A percentile compares a stretch with the other conserved stretches of the same genome.
Conservation (phyloP, 2,329 filamentous ascomycete species). For the Rugonectria rugulosa region DNA sequence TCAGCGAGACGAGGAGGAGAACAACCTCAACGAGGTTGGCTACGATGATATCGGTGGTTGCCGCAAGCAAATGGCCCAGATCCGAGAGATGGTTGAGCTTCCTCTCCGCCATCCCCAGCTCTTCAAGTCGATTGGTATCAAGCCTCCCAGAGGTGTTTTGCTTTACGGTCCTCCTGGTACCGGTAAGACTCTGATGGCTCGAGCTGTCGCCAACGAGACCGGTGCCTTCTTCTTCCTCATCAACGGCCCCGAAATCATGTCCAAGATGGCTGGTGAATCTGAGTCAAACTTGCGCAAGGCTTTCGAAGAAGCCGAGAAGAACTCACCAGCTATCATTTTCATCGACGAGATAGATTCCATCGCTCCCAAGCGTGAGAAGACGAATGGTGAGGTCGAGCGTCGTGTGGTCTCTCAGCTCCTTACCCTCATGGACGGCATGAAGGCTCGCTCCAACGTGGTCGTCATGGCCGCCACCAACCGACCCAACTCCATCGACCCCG, state of each 20-base stretch:
- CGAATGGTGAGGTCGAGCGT: constrained; percentile 97
- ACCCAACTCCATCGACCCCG: constrained; percentile 98
- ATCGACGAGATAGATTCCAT: constrained; percentile 99
- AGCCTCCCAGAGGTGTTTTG: constrained; percentile 96
- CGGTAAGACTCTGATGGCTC: constrained; percentile 99
- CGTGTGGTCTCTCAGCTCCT: constrained; percentile 96
- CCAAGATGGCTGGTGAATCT: constrained; percentile 99
- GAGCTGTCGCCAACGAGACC: constrained; percentile 98
- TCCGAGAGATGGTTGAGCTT: constrained; percentile 97
- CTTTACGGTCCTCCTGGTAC: constrained; percentile 97
- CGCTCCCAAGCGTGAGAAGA: constrained; percentile 99
- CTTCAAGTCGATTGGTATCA: constrained; percentile 99
- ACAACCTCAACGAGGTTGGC: constrained; percentile 98
- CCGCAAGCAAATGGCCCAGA: constrained; percentile 99
- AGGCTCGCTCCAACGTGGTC: constrained; percentile 96
- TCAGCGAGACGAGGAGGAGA: constrained; percentile 98
- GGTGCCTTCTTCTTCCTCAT: constrained; percentile 99
- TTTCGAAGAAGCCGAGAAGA: constrained; percentile 99
- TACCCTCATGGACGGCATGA: constrained; percentile 99
- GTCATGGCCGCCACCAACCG: constrained; percentile 99
- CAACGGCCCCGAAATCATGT: constrained; percentile 99
- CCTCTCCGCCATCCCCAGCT: constrained; percentile 96
- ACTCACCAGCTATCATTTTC: constrained; percentile 98
- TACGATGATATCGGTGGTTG: constrained; percentile 99
- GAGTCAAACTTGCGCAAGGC: constrained; percentile 98